phyloP scores from a whole-genome alignment of 306 rosid species.

The Vachellia collinsii region DNA sequence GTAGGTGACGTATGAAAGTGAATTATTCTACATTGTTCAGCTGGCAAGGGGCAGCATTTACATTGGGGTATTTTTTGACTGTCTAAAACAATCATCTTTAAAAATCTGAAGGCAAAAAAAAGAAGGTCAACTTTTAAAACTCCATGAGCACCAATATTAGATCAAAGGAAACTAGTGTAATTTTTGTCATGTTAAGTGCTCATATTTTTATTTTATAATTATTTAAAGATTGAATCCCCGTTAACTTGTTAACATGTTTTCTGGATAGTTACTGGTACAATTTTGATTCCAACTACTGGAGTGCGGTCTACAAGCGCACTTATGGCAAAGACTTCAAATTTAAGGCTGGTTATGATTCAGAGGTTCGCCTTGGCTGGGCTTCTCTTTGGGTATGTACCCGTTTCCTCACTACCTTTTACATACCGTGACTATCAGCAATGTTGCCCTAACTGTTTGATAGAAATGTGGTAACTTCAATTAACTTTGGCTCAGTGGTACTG shows the following conservation, averaged over 20 bases:
- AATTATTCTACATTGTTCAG: not conserved
- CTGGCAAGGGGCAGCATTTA: not conserved
- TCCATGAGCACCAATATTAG: not conserved
- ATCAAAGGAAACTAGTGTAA: not conserved
- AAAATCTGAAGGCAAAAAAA: not conserved
- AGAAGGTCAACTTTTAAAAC: conserved; percentile 11
- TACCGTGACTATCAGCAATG: not conserved
- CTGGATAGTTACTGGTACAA: conserved; percentile 87
- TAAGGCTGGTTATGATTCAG: conserved; percentile 96
- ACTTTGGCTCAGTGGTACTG: not conserved
- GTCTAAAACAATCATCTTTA: not conserved
- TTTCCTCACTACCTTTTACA: conserved; percentile 18
- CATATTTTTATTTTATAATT: not conserved
- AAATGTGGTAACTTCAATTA: not conserved
- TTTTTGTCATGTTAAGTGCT: conserved; percentile 9
- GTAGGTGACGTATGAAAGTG: not conserved
- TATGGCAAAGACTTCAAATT: conserved; percentile 85
- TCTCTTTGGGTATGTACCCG: conserved; percentile 93
- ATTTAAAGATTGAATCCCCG: conserved; percentile 6
- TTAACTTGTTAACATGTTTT: conserved; percentile 27
- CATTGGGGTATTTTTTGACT: not conserved
- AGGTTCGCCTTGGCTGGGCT: conserved; percentile 96
- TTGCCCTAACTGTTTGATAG: not conserved
- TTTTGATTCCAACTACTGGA: conserved; percentile 86
- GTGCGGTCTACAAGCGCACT: conserved; percentile 91